Base-by-base conservation (phyloP, 176 grass and related monocot species). In the Avena insularis region DNA sequence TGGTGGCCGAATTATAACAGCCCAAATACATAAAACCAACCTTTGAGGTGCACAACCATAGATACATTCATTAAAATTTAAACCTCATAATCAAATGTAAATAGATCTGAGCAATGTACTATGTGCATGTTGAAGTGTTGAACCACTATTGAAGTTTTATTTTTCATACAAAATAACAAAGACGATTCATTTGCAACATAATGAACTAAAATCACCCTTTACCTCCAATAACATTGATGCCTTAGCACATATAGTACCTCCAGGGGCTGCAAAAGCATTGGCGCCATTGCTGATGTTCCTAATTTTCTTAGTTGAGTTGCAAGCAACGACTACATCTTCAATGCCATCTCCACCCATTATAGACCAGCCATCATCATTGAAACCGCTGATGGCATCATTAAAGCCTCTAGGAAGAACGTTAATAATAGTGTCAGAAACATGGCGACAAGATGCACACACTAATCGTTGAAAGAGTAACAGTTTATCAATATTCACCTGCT, bases 221-320 rank as follows among this genome's bases (percentile, higher is more conserved):
- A 93, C 97, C 94, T 99, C 90, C 72, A 99, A 89, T 78, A 99
- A 71, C 97, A 99, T 99, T 43, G 97, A 99, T 86, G 97, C 97
- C 89, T 96, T 99, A 35, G 97, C 97, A 96, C 97, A 99, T 45
- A 99, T 93, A 81, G 94, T 91, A 79, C 94, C 97, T 90, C 94
- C 97, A 78, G 82, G 78, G 13, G 78, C 75, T 78, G 84, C 85
- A 77, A 98, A 92, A 46, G 86, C 47, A 86, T 91, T 80, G 45
- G 76, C 85, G 58, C 68, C 82, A 78, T 84, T 90, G 53, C 11
- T 81, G 84, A 74, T 56, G 57, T 66, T 88, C 62, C 85, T 94
- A 81, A 85, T 84, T 90, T 94, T 99, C 85, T 96, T 99, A 57
- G 90, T 87, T 85, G 92, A 89, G 81, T 93, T 99, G 84, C 84